phyloP scores from a whole-genome alignment of 2,329 filamentous ascomycete species.

The Hypoxylon rubiginosum region DNA sequence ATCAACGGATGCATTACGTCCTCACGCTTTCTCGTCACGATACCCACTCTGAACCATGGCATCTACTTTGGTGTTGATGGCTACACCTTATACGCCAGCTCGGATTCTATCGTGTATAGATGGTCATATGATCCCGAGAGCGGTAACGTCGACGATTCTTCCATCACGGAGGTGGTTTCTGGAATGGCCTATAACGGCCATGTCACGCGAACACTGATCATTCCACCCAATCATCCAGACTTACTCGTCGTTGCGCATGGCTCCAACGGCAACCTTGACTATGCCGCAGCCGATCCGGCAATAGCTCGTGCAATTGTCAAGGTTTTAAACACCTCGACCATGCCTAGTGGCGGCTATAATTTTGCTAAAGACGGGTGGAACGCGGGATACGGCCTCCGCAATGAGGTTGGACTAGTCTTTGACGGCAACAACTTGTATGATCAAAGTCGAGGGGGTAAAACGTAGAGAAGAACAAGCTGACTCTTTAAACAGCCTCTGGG shows the following conservation, averaged over 20 bases:
- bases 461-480: not conserved
- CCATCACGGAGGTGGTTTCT: conserved; percentile 62
- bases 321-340: conserved; percentile 54
- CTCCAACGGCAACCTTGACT: conserved; percentile 68
- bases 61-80: conserved; percentile 55
- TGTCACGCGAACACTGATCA: conserved; percentile 68
- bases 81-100: conserved; percentile 59
- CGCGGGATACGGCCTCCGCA: conserved; percentile 71
- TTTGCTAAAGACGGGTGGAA: conserved; percentile 57
- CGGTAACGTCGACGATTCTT: conserved; percentile 54
- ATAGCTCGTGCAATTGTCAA: conserved; percentile 70
- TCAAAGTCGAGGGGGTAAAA: not conserved
- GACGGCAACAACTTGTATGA: conserved; percentile 60
- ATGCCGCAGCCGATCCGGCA: conserved; percentile 57
- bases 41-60: conserved; percentile 57
- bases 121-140: conserved; percentile 67
- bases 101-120: conserved; percentile 62
- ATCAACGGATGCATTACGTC: conserved; percentile 46
- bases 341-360: conserved; percentile 51
- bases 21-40: conserved; percentile 39
- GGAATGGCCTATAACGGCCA: conserved; percentile 68
- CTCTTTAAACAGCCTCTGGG: conserved; percentile 52
- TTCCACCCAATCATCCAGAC: conserved; percentile 62
- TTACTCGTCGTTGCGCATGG: conserved; percentile 70
- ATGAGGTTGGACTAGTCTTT: conserved; percentile 67